Evolutionary conservation across 73 alveolate genomes (phyloP), one percentile per base, ranked within the genome.

Genomic region (Stentor roeselii): DNA sequence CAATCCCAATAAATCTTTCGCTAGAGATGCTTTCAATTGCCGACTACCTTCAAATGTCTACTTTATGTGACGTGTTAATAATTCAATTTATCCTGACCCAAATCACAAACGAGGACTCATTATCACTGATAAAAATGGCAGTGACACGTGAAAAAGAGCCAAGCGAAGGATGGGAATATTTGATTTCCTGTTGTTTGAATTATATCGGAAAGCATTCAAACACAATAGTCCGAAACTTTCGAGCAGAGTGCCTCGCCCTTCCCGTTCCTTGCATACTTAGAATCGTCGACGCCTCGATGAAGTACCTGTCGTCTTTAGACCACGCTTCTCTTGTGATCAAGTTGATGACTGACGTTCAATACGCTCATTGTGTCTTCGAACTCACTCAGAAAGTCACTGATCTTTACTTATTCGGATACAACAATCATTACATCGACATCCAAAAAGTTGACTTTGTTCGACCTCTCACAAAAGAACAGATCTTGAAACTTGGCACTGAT

Each of bases 141-240:
- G 37, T 21, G 1, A 27, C 80, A 1, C 21, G 80, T 27, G 80
- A 32, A 67, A 67, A 67, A 67, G 80, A 67, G 11, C 11, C 80
- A 67, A 32, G 21, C 34, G 50, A n/a, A 67, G 80, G 41, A 30
- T 67, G 80, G 80, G 80, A 67, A 27, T 67, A 67, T 67, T 34
- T 67, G 14, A 30, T 67, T 21, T 36, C 21, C 1, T 67, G 42
- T 21, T 67, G 80, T 2, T 21, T 32, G 0, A 67, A 27, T 15
- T 67, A 21, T 67, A 40, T 40, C 14, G 80, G 41, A 21, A 36
- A 67, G 2, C 80, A 67, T 30, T 67, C 80, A 27, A 67, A 67
- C 34, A 27, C 27, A 21, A 15, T 67, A 67, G 80, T 67, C 11
- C n/a, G 80, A 34, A 67, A 67, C 80, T 27, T 21, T 14, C 21